These are phyloP conservation scores for Hypoxylon lienhwacheense DNA, from an alignment of 495 filamentous ascomycete species.

Conservation along the genomic window DNA sequence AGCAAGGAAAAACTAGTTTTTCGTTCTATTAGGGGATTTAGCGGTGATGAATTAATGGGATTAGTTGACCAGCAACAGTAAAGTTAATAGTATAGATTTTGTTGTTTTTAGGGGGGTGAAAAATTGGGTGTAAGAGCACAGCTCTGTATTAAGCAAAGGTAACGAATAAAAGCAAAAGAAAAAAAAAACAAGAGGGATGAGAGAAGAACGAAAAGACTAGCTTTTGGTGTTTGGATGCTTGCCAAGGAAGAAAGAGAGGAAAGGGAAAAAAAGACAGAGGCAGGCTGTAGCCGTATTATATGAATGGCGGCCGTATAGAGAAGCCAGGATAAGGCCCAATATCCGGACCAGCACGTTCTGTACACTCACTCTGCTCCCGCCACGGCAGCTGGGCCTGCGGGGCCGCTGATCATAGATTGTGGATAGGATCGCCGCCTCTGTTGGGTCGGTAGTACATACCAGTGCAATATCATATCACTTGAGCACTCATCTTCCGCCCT, in stretches of 20 bases:
- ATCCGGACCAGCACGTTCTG: conserved; percentile 20
- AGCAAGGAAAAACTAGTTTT: conserved; percentile 63
- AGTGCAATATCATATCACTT: conserved; percentile 29
- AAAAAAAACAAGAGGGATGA: conserved; percentile 49
- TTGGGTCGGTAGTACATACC: conserved; percentile 27
- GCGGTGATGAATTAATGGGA: conserved; percentile 39
- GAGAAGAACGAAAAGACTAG: conserved; percentile 58
- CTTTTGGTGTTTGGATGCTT: conserved; percentile 72
- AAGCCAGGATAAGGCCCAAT: conserved; percentile 26
- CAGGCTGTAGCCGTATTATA: conserved; percentile 53
- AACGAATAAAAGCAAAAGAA: conserved; percentile 44
- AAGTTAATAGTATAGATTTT: conserved; percentile 42
- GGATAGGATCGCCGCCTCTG: conserved; percentile 26
- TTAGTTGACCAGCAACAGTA: conserved; percentile 56
- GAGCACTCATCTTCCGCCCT: conserved; percentile 17
- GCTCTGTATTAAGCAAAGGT: conserved; percentile 47
- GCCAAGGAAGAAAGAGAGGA: conserved; percentile 66
- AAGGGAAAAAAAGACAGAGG: conserved; percentile 41
- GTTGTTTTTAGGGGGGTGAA: conserved; percentile 39
- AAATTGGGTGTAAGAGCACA: conserved; percentile 50
- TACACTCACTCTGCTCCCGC: conserved; percentile 16
- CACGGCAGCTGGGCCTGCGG: conserved; percentile 29
- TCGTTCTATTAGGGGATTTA: conserved; percentile 46
- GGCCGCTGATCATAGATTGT: conserved; percentile 19
- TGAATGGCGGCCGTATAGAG: conserved; percentile 37